phyloP scores from a whole-genome alignment of 768 basidiomycete species.

The Amanita polypyramis region DNA sequence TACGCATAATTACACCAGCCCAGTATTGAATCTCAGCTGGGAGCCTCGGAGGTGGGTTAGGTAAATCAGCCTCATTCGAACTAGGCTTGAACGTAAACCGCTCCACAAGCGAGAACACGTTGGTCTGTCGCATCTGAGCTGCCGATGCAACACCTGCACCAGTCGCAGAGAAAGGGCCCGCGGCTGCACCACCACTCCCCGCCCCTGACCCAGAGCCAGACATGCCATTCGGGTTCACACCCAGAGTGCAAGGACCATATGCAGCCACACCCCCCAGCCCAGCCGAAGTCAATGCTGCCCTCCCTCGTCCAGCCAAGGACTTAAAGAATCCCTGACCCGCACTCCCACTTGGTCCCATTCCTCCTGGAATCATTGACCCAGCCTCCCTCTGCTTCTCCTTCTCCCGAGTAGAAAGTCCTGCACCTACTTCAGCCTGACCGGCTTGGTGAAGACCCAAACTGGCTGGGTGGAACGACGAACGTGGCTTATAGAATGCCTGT shows the following conservation, averaged over 20 bases:
- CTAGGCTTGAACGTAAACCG: constrained; percentile 93
- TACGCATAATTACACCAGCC: constrained; percentile 99
- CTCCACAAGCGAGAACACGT: constrained; percentile 94
- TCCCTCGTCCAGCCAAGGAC: constrained; percentile 30
- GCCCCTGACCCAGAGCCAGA: not conserved
- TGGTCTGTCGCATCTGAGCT: constrained; percentile 47
- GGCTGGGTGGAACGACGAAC: constrained; percentile 75
- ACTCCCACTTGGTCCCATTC: not conserved
- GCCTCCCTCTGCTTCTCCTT: constrained; percentile 14
- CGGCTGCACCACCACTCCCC: not conserved
- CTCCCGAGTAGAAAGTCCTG: not conserved
- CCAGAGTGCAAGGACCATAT: too few relatives aligned
- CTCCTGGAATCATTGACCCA: not conserved
- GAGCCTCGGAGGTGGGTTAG: constrained; percentile 58
- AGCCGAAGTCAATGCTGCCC: constrained; percentile 17
- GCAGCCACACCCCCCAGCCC: not conserved
- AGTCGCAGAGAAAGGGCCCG: not conserved
- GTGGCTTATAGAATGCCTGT: constrained; percentile 87
- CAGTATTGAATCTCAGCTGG: constrained; percentile 95
- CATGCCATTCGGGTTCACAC: too few relatives aligned
- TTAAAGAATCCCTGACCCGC: constrained; percentile 31
- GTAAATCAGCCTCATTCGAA: constrained; percentile 63
- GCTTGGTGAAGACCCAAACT: constrained; percentile 28
- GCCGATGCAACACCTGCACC: constrained; percentile 14
- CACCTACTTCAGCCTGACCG: not conserved